Evolutionary conservation across 176 grass and related monocot genomes (phyloP), one percentile per base, ranked within the genome.

Genomic region (Lolium rigidum): DNA sequence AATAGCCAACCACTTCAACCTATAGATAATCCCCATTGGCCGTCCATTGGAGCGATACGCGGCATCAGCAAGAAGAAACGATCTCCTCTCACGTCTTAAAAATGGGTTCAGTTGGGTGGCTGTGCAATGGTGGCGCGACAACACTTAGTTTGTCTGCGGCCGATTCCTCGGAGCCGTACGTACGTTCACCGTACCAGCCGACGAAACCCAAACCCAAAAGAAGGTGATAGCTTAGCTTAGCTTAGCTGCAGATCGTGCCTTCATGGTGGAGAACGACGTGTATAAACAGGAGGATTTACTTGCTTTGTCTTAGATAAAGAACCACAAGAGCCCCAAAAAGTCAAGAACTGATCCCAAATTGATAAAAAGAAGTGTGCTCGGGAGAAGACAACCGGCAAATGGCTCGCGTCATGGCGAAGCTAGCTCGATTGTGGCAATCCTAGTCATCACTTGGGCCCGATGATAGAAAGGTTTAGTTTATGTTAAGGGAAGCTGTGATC

Each of bases 71-170:
- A 48, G 20, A 35, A 7, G 47, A 47, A 37, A 8, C 51, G 74
- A 26, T 41, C 61, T 20, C 11, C 28, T 17, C 12, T 52, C 47
- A 76, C 72, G n/a, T 44, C 76, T 18, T 74, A 7, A 60, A 67
- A 65, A 20, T 7, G 77, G 77, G 47, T 75, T 68, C 28, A 41
- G 89, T 51, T 80, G 69, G 67, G 56, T 10, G 58, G 28, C 76
- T 38, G 62, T 5, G 81, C 89, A 91, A 90, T 87, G 75, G 74
- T 12, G 35, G 75, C 47, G 56, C 74, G 89, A 87, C 89, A 87
- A 87, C 80, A 6, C 74, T 18, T 54, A 71, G 46, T 35, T 35
- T 35, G 31, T 35, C 31, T 35, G 31, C 31, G 22, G 18, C 49
- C 12, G 46, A 1, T 79, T 83, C 35, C 49, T 78, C 71, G 66